Evolutionary conservation across 1,284 basidiomycete genomes (phyloP), one percentile per base, ranked within the genome.

Genomic region (Marasmius fiardii): DNA sequence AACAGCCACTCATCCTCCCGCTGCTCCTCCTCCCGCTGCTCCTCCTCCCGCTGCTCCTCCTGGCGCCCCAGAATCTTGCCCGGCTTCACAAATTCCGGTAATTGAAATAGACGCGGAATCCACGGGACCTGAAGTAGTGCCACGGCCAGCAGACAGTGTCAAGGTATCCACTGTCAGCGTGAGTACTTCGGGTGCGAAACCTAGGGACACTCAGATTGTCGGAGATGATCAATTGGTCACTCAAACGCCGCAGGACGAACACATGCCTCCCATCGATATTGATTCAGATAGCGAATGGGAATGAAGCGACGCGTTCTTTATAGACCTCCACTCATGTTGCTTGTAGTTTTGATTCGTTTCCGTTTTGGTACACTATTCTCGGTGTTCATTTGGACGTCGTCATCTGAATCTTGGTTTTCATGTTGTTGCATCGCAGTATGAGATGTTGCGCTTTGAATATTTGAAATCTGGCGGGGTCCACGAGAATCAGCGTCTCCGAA

Each of bases 251-350:
- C 39, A 67, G 31, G 77, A 81, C 59, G 80, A 81, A 65, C 75
- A 73, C 24, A 76, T 86, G 62, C 84, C 85, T 1, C 63, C 70
- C 33, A 79, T 83, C 23, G 72, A 82, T 61, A 62, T 80, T 63
- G 76, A 68, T 51, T 83, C 81, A 5, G 81, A 82, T 26, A 49
- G 47, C 28, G 47, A 33, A 8, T 49, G 26, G 11, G 47, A 49
- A 1, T 49, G 18, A 33, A 26, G 26, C 5, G n/a, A 41, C n/a
- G 6, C 2, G 39, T 16, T 41, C 39, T 10, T 20, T 41, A 41
- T 7, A 41, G 11, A 41, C 2, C 39, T 7, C 18, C 28, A 16
- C 47, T 33, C 28, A 16, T 49, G n/a, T 11, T 49, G 26, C 20
- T 31, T 11, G 28, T 33, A 18, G 60, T 80, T 41, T 67, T 65